Base-by-base conservation (phyloP, 2,329 filamentous ascomycete genomes). In the Trichoderma endophyticum region DNA sequence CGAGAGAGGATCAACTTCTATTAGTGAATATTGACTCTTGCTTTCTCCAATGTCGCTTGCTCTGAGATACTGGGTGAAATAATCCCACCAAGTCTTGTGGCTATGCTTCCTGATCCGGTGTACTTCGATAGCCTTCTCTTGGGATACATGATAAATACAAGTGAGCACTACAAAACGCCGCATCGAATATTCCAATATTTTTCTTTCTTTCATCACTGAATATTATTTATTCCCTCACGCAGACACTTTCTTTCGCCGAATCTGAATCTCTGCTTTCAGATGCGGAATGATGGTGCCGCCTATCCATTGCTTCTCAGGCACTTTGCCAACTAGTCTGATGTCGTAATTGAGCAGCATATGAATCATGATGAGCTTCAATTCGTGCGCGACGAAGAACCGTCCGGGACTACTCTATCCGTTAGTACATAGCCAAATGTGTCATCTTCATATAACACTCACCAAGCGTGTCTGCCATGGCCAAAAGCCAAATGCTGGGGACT, bases 401-500 rank as follows among this genome's bases (percentile, higher is more conserved):
- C 87, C 87, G 0, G 86, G 85, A 61, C 87, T 80, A 14, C 8
- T 57, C 24, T 4, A 26, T 28, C 3, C 24, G 11, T 63, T 56
- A 56, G 30, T 4, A 28, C 26, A 9, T 14, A 9, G 1, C 8
- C 4, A 1, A 12, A 8, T 7, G 9, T 14, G 18, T 18, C 9
- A 51, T 32, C 36, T 12, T 14, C n/a, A 30, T 3, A 4, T 1
- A 28, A 7, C 11, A 73, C 78, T 76, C 54, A 80, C 79, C 79
- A 86, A 2, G 84, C 86, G 76, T 90, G 87, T 73, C 85, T 81
- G 8, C 88, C 88, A 73, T 89, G 86, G 0, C 88, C 87, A 77
- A 90, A 90, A 0, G 85, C 81, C 24, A 89, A 76, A 74, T 87
- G 85, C 8, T 80, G 77, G 48, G 85, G 80, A 43, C 84, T 85